Conservation (phyloP, 371 early-diverging fungal genomes). For the Apophysomyces variabilis region DNA sequence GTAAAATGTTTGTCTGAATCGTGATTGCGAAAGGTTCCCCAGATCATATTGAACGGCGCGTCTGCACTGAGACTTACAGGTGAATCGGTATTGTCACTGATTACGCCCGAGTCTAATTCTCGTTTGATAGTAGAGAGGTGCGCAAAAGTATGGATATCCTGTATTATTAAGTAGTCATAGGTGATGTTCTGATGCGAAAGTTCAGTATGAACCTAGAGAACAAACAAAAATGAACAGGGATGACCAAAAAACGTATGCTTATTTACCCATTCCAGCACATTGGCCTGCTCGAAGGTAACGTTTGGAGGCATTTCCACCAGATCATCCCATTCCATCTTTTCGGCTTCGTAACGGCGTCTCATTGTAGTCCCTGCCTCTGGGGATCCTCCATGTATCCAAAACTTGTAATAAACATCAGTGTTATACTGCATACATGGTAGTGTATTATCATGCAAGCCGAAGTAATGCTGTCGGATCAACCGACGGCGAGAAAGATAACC, state of each 20-base stretch:
- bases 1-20: conserved; percentile 24
- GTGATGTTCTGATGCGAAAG: conserved; percentile 27
- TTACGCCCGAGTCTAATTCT: conserved; percentile 31
- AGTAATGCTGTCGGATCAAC: conserved; percentile 55
- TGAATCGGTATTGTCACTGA: conserved; percentile 35
- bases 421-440: conserved; percentile 49
- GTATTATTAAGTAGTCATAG: conserved; percentile 44
- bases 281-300: conserved; percentile 32
- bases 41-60: conserved; percentile 33
- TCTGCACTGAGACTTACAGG: conserved; percentile 29
- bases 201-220: conserved; percentile 26
- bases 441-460: conserved; percentile 55
- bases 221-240: not conserved
- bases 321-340: conserved; percentile 63
- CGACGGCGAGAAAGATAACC: conserved; percentile 37
- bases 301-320: conserved; percentile 25
- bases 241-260: not conserved
- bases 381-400: conserved; percentile 52
- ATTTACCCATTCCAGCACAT: conserved; percentile 41
- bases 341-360: conserved; percentile 50
- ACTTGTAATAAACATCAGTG: conserved; percentile 51
- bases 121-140: conserved; percentile 29
- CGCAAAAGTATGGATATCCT: conserved; percentile 43
- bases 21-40: conserved; percentile 33
- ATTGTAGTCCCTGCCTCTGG: conserved; percentile 35